These are phyloP conservation scores for Neodidymelliopsis sp. DNA, from an alignment of 2,329 filamentous ascomycete species.

Conservation along the genomic window DNA sequence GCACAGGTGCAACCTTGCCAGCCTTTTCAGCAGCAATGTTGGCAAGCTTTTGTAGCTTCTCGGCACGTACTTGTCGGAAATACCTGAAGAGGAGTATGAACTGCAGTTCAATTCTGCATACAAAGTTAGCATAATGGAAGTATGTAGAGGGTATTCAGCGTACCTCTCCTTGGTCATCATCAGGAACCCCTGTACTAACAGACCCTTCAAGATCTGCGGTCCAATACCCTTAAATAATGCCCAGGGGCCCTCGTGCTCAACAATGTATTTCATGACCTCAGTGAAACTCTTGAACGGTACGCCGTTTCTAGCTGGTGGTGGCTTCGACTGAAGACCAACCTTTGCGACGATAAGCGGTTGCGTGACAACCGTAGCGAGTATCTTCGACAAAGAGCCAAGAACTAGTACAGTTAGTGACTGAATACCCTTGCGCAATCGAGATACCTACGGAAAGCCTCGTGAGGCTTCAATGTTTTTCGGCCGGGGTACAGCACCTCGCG, in stretches of 20 bases:
- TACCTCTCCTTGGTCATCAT: constrained; percentile 99
- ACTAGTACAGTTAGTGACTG: constrained; percentile 60
- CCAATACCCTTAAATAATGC: constrained; percentile 97
- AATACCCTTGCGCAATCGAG: not conserved
- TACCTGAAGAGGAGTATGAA: constrained; percentile 90
- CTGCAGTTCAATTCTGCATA: constrained; percentile 78
- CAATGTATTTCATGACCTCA: constrained; percentile 94
- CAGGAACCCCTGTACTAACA: constrained; percentile 91
- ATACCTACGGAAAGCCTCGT: constrained; percentile 88
- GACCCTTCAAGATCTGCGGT: constrained; percentile 89
- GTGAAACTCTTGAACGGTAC: constrained; percentile 93
- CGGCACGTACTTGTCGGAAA: constrained; percentile 71
- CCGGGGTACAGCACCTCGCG: constrained; percentile 79
- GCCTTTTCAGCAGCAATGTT: constrained; percentile 67
- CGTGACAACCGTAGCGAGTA: constrained; percentile 87
- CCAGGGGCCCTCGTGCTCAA: constrained; percentile 81
- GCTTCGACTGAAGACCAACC: constrained; percentile 92
- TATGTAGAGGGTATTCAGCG: constrained; percentile 23
- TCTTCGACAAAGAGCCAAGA: constrained; percentile 91
- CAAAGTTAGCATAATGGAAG: constrained; percentile 16
- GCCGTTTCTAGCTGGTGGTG: constrained; percentile 81
- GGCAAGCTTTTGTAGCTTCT: constrained; percentile 73
- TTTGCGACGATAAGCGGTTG: constrained; percentile 98
- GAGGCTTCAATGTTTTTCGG: constrained; percentile 76
- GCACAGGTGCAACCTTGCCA: constrained; percentile 40